phyloP scores from a whole-genome alignment of 352 stramenopile genomes.

The Globisporangium barbulae region DNA sequence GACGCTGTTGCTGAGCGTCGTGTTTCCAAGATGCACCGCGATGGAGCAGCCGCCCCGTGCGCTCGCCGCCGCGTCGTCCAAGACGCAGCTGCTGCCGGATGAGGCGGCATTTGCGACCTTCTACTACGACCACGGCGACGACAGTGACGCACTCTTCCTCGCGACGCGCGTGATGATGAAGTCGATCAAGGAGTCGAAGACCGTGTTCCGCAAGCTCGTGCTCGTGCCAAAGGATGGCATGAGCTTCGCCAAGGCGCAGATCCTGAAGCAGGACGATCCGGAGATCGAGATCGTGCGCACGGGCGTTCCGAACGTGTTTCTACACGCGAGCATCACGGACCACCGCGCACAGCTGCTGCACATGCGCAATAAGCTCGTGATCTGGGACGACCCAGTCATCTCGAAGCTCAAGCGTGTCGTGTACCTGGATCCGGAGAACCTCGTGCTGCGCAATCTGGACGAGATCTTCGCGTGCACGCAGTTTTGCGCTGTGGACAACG shows the following conservation, averaged over 20 bases:
- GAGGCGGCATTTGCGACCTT: slow-evolving; percentile 26
- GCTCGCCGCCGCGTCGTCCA: background rate
- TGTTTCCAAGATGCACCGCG: background rate
- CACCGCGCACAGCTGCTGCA: slow-evolving; percentile 69
- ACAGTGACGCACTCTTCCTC: slow-evolving; percentile 26
- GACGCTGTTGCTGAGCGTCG: background rate
- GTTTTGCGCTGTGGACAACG: slow-evolving; percentile 82
- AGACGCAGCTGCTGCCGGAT: slow-evolving; percentile 9
- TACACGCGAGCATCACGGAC: slow-evolving; percentile 53
- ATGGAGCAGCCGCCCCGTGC: slow-evolving; percentile 13
- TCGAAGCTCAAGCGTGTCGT: slow-evolving; percentile 63
- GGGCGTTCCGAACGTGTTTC: slow-evolving; percentile 69
- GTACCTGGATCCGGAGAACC: slow-evolving; percentile 78
- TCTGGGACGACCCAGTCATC: slow-evolving; percentile 75
- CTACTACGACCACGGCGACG: slow-evolving; percentile 25
- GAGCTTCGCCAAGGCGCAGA: slow-evolving; percentile 24
- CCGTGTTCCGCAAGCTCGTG: slow-evolving; percentile 65
- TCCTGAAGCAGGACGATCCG: slow-evolving; percentile 54
- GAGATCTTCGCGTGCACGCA: slow-evolving; percentile 79
- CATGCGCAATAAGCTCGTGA: slow-evolving; percentile 79
- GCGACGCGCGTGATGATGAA: slow-evolving; percentile 24
- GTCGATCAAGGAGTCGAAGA: slow-evolving; percentile 25
- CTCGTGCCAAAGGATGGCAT: slow-evolving; percentile 70
- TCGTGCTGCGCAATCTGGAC: slow-evolving; percentile 75
- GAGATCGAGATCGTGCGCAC: slow-evolving; percentile 61